Conservation (phyloP, 306 rosid genomes). For the Quercus glauca region DNA sequence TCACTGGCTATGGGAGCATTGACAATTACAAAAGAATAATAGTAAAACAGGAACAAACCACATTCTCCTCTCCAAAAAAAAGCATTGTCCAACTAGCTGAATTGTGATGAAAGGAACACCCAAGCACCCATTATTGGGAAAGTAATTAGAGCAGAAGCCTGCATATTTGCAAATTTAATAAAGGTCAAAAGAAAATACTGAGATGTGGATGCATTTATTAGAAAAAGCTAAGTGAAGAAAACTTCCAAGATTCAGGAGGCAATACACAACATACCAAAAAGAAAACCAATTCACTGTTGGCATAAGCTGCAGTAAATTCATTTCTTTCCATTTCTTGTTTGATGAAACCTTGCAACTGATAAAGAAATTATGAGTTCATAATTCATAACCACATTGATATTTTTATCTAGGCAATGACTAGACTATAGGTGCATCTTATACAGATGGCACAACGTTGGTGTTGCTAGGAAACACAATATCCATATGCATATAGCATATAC, state of each 20-base stretch:
- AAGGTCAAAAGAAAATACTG: conserved; percentile 5
- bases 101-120: conserved; percentile 59
- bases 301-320: conserved; percentile 57
- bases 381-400: background rate
- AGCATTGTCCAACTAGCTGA: conserved; percentile 19
- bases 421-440: background rate
- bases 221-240: background rate
- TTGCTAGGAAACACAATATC: background rate
- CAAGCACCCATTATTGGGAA: conserved; percentile 79
- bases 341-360: conserved; percentile 72
- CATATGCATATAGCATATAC: background rate
- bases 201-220: background rate
- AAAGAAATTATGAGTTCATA: background rate
- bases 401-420: background rate
- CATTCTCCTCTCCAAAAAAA: background rate
- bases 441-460: background rate
- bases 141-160: conserved; percentile 75
- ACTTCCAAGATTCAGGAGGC: conserved; percentile 2
- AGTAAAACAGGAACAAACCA: background rate
- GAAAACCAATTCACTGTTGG: conserved; percentile 67
- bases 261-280: conserved; percentile 51
- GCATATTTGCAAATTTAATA: conserved; percentile 33
- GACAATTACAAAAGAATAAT: background rate
- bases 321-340: conserved; percentile 62
- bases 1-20: no score